Conservation (phyloP, 495 filamentous ascomycete species). For the Aspergillus campestris region DNA sequence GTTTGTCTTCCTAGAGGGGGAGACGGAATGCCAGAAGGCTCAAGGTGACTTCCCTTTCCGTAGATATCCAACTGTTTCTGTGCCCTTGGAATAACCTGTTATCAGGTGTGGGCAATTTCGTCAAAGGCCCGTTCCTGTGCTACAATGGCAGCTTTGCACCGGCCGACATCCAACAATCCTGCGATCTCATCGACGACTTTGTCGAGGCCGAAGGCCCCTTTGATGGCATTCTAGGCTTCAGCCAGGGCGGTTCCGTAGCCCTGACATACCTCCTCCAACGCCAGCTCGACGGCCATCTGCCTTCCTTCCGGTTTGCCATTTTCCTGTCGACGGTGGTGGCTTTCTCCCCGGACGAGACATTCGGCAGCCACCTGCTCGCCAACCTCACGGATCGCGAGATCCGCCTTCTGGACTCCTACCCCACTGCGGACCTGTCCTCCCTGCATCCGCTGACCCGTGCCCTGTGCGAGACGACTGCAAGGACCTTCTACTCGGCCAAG, state of each 20-base stretch:
- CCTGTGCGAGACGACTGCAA: not conserved
- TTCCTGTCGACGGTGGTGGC: conserved; percentile 7
- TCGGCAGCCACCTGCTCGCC: not conserved
- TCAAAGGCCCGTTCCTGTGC: conserved; percentile 12
- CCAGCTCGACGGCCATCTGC: not conserved
- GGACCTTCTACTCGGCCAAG: not conserved
- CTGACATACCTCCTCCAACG: conserved; percentile 10
- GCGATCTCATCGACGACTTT: conserved; percentile 8
- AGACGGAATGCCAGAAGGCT: conserved; percentile 4
- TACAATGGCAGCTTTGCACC: conserved; percentile 5
- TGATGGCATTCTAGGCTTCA: conserved; percentile 16
- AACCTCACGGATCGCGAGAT: not conserved
- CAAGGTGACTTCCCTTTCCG: too few species aligned
- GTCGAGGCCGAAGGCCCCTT: conserved; percentile 16
- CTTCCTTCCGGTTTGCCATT: conserved; percentile 12
- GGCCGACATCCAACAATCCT: conserved; percentile 3
- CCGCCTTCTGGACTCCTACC: conserved; percentile 1
- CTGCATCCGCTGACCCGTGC: not conserved
- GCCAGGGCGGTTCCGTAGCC: conserved; percentile 8
- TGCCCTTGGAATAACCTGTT: not conserved
- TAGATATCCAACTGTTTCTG: too few species aligned
- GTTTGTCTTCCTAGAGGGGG: conserved; percentile 11
- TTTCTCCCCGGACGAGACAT: conserved; percentile 2
- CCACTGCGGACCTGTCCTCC: not conserved
- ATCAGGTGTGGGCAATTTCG: not conserved